phyloP scores from a whole-genome alignment of 2,329 filamentous ascomycete species.

The Cladosporium oxysporum region DNA sequence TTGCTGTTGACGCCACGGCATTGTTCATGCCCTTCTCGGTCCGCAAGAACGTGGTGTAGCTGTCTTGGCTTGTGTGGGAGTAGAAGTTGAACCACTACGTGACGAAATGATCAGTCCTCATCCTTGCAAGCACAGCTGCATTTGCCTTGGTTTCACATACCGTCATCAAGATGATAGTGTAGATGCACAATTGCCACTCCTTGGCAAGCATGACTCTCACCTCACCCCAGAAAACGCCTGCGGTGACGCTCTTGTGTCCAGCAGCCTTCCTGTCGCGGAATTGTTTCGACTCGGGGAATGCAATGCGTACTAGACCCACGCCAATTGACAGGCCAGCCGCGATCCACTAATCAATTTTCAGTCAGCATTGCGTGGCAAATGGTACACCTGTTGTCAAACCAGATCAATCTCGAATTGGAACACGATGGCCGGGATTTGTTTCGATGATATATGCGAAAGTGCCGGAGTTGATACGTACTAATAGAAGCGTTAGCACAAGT shows the following conservation, averaged over 20 bases:
- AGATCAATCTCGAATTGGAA: not conserved
- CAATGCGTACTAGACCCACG: slow-evolving; percentile 66
- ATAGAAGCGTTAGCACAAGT: not conserved
- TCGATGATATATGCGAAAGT: not conserved
- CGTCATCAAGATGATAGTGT: slow-evolving; percentile 77
- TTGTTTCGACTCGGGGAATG: slow-evolving; percentile 73
- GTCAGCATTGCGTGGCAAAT: not conserved
- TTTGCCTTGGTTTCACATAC: too few relatives aligned
- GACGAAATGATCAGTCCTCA: slow-evolving; percentile 33
- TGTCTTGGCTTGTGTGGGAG: slow-evolving; percentile 78
- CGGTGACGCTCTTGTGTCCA: slow-evolving; percentile 52
- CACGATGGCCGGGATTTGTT: not conserved
- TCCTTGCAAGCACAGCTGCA: too few relatives aligned
- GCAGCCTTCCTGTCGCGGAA: slow-evolving; percentile 69
- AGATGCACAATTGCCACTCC: slow-evolving; percentile 77
- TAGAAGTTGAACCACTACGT: slow-evolving; percentile 59
- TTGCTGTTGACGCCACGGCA: slow-evolving; percentile 66
- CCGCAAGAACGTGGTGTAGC: slow-evolving; percentile 79
- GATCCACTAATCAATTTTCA: slow-evolving; percentile 57
- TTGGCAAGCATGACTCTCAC: slow-evolving; percentile 65
- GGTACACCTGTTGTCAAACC: not conserved
- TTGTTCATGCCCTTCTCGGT: slow-evolving; percentile 69
- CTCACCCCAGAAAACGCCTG: slow-evolving; percentile 65
- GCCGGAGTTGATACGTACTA: slow-evolving; percentile 2
- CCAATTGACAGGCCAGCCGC: slow-evolving; percentile 67